These are phyloP conservation scores for Zygotorulaspora danielsina DNA, from an alignment of 805 yeast species.

Conservation along the genomic window DNA sequence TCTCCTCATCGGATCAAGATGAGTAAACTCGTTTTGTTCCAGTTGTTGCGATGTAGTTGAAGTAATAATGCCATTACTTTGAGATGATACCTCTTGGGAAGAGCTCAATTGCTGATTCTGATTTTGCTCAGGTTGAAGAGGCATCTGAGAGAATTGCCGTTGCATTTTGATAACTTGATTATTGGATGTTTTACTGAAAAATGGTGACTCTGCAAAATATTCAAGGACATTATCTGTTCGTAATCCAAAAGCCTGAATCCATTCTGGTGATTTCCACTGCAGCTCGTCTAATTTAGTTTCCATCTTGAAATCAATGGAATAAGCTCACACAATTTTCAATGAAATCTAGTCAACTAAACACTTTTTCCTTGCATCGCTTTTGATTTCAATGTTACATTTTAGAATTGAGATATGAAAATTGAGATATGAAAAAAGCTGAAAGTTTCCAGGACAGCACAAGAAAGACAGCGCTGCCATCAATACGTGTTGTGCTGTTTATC, in stretches of 20 bases:
- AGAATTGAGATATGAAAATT: too few relatives aligned
- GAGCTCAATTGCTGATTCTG: constrained; percentile 4
- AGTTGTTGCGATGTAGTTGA: constrained; percentile 5
- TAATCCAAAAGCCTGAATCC: constrained; percentile 87
- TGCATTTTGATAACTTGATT: constrained; percentile 96
- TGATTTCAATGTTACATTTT: too few relatives aligned
- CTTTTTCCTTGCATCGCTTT: not conserved
- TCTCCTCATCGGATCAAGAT: constrained; percentile 25
- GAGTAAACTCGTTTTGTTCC: constrained; percentile 18
- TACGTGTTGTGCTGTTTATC: too few relatives aligned
- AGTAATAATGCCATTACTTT: constrained; percentile 7
- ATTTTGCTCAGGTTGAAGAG: constrained; percentile 9
- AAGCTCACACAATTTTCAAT: too few relatives aligned
- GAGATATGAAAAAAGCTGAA: too few relatives aligned
- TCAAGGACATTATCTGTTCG: constrained; percentile 88
- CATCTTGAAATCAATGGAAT: constrained; percentile 17
- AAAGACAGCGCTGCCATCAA: too few relatives aligned
- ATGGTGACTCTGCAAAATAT: constrained; percentile 90
- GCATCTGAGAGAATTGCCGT: constrained; percentile 55
- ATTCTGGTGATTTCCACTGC: constrained; percentile 97
- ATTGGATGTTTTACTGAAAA: constrained; percentile 88
- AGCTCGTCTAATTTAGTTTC: constrained; percentile 64
- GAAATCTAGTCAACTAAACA: too few relatives aligned
- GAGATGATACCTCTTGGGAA: constrained; percentile 1
- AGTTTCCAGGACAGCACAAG: too few relatives aligned